Conservation (phyloP, 306 rosid species). For the Cucurbita moschata region DNA sequence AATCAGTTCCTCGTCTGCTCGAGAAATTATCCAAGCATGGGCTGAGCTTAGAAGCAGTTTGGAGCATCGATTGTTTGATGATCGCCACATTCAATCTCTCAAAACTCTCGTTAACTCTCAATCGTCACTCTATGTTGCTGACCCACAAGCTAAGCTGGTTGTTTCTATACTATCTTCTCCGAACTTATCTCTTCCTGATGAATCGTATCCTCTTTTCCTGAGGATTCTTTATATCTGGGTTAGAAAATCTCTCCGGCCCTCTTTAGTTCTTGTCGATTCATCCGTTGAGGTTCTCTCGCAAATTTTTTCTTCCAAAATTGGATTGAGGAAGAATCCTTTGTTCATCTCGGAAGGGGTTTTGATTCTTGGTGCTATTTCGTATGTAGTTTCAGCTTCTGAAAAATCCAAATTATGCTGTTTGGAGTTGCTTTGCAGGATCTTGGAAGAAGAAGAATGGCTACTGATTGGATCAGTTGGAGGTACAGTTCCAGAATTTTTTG, state of each 20-base stretch:
- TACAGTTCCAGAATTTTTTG: conserved; percentile 48
- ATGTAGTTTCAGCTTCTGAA: conserved; percentile 29
- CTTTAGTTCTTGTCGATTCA: conserved; percentile 31
- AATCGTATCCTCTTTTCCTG: conserved; percentile 36
- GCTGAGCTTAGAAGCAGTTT: conserved; percentile 51
- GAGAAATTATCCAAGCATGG: conserved; percentile 75
- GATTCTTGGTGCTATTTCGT: conserved; percentile 54
- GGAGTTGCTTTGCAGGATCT: conserved; percentile 30
- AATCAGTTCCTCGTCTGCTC: conserved; percentile 35
- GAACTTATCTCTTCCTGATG: conserved; percentile 26
- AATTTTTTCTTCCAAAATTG: conserved; percentile 21
- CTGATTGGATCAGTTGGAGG: conserved; percentile 23
- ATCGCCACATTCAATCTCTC: conserved; percentile 43
- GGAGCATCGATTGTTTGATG: conserved; percentile 24
- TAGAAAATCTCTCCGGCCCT: conserved; percentile 54
- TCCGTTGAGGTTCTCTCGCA: conserved; percentile 23
- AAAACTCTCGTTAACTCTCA: conserved; percentile 51
- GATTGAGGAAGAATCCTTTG: conserved; percentile 15
- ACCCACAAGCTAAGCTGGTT: conserved; percentile 66
- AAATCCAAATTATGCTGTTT: conserved; percentile 34
- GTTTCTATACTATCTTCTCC: conserved; percentile 46
- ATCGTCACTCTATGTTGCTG: conserved; percentile 61
- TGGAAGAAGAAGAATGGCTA: conserved; percentile 22
- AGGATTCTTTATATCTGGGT: conserved; percentile 67
- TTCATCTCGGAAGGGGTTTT: conserved; percentile 40